Percentiles rank a stretch among this genome's conserved stretches.
These are phyloP conservation scores for Osmanthus fragrans DNA, from an alignment of 257 asterid species.

Conservation along the genomic window DNA sequence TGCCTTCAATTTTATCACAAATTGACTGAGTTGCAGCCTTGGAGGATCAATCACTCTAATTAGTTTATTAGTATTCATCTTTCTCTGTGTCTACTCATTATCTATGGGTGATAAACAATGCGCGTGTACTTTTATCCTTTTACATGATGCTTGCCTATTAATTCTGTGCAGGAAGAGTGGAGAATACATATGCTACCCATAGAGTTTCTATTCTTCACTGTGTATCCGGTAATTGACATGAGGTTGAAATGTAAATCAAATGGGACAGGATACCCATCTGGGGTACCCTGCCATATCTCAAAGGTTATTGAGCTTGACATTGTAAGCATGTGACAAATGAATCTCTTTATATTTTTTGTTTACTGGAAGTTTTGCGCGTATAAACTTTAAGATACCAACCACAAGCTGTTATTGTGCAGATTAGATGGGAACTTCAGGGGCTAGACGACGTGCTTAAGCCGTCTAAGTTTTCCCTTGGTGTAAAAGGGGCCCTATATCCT, in stretches of 20 bases:
- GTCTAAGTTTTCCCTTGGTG: slow-evolving; percentile 70
- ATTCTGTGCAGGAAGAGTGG: slow-evolving; percentile 81
- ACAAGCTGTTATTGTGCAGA: slow-evolving; percentile 39
- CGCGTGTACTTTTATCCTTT: neutral
- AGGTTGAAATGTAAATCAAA: slow-evolving; percentile 68
- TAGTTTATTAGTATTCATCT: neutral
- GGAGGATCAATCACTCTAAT: neutral
- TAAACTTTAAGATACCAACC: neutral
- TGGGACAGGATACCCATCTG: slow-evolving; percentile 73
- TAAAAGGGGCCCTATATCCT: slow-evolving; percentile 79
- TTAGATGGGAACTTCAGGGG: slow-evolving; percentile 94
- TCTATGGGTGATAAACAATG: neutral
- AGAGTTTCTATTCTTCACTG: slow-evolving; percentile 75
- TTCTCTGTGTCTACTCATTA: neutral
- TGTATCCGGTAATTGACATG: slow-evolving; percentile 79
- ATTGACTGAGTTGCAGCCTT: neutral
- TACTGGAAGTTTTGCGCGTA: neutral
- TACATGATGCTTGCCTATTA: neutral
- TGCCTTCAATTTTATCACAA: neutral
- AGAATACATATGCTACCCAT: slow-evolving; percentile 92
- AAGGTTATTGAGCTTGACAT: slow-evolving; percentile 88
- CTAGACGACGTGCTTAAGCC: slow-evolving; percentile 80
- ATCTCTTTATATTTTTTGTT: neutral
- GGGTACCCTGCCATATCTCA: slow-evolving; percentile 60
- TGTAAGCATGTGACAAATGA: slow-evolving; percentile 44